phyloP scores from a whole-genome alignment of 2,329 filamentous ascomycete species.

The Cordyceps tenuipes region DNA sequence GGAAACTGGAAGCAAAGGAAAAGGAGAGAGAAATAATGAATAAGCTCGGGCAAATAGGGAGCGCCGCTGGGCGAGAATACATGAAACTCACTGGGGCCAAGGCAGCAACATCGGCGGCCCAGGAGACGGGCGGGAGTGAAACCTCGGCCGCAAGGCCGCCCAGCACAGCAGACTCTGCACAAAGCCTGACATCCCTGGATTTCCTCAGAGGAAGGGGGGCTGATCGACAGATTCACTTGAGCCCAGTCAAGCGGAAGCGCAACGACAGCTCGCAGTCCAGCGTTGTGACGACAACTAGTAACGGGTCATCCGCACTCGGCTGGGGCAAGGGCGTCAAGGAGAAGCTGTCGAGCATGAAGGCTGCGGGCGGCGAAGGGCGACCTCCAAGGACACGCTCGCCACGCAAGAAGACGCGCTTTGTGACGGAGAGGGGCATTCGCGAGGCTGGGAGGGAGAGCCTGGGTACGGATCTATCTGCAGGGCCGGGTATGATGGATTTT shows the following conservation, averaged over 20 bases:
- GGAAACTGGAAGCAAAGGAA: slow-evolving; percentile 57
- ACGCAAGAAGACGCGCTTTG: slow-evolving; percentile 69
- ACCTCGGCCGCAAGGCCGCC: slow-evolving; percentile 13
- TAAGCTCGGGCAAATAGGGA: slow-evolving; percentile 55
- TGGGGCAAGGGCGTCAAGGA: slow-evolving; percentile 49
- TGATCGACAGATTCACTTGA: slow-evolving; percentile 44
- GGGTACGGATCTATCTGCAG: slow-evolving; percentile 38
- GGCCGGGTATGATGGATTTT: slow-evolving; percentile 28
- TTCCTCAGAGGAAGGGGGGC: slow-evolving; percentile 18
- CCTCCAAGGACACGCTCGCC: slow-evolving; percentile 30
- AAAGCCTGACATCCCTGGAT: slow-evolving; percentile 33
- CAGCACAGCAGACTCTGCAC: slow-evolving; percentile 19
- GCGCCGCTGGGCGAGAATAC: slow-evolving; percentile 62
- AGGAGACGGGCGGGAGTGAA: neutral
- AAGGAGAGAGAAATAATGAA: slow-evolving; percentile 65
- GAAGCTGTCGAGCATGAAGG: slow-evolving; percentile 54
- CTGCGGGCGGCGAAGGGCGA: slow-evolving; percentile 48
- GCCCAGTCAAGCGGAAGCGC: slow-evolving; percentile 55
- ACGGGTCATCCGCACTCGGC: slow-evolving; percentile 31
- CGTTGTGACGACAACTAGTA: slow-evolving; percentile 20
- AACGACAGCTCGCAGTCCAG: slow-evolving; percentile 37
- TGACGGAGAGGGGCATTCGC: slow-evolving; percentile 68
- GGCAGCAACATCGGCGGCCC: neutral
- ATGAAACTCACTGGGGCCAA: slow-evolving; percentile 39
- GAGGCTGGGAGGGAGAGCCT: slow-evolving; percentile 70